phyloP scores from a whole-genome alignment of 148 eudicot genomes.

The Polygonum maritimum region DNA sequence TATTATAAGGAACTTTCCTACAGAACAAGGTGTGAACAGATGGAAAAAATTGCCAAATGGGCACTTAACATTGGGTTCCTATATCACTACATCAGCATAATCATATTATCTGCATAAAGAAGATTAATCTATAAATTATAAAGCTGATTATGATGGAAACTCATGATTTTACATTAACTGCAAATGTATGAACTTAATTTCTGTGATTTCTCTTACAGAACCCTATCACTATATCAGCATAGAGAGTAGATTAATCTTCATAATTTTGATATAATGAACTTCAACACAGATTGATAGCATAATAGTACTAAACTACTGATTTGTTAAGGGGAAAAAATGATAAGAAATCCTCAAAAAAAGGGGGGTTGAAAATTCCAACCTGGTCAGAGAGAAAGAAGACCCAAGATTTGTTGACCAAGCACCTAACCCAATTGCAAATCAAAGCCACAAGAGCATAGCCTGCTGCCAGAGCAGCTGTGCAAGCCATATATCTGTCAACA shows the following conservation, averaged over 20 bases:
- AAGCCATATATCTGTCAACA: conserved; percentile 55
- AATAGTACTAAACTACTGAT: too few relatives aligned
- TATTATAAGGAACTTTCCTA: neutral
- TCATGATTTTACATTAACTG: too few relatives aligned
- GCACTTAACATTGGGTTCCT: too few relatives aligned
- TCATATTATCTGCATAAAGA: too few relatives aligned
- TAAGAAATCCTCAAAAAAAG: neutral
- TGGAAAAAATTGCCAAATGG: too few relatives aligned
- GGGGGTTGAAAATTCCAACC: conserved; percentile 25
- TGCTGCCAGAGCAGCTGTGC: conserved; percentile 50
- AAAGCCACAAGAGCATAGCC: conserved; percentile 65
- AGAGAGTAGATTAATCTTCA: too few relatives aligned
- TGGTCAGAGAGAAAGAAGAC: conserved; percentile 77
- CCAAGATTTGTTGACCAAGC: conserved; percentile 41
- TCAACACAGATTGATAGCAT: neutral
- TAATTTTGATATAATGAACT: neutral
- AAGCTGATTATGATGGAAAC: too few relatives aligned
- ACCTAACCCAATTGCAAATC: conserved; percentile 48
- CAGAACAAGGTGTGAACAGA: neutral
- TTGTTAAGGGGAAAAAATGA: neutral
- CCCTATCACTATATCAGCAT: too few relatives aligned
- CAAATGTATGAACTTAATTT: too few relatives aligned
- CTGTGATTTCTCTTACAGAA: too few relatives aligned
- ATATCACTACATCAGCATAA: too few relatives aligned
- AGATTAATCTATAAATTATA: too few relatives aligned